phyloP scores from a whole-genome alignment of 257 asterid genomes.

The Solanum sejunctum region DNA sequence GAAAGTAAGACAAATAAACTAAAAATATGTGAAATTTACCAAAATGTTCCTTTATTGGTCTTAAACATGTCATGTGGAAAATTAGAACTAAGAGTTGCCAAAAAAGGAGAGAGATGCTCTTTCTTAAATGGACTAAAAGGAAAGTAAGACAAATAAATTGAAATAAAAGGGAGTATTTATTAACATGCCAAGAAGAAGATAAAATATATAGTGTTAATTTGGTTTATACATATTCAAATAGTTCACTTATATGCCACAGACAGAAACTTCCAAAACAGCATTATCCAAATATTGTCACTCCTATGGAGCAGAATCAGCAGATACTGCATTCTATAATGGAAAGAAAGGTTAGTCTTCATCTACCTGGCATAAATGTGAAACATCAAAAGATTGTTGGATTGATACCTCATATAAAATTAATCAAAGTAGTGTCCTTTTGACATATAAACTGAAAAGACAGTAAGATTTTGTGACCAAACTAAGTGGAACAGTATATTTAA shows the following conservation, averaged over 20 bases:
- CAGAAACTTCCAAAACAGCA: neutral
- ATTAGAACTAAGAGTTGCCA: too few species aligned
- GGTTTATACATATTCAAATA: neutral
- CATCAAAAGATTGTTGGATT: neutral
- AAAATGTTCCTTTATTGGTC: neutral
- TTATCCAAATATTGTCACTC: neutral
- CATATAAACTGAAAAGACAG: neutral
- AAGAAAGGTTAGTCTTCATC: neutral
- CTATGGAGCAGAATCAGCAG: neutral
- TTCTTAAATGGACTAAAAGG: too few species aligned
- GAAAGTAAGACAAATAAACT: neutral
- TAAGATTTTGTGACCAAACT: neutral
- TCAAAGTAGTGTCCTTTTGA: neutral
- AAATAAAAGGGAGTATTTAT: neutral
- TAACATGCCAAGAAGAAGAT: neutral
- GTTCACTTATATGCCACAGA: neutral
- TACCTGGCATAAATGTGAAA: neutral
- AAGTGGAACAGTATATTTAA: constrained; percentile 24
- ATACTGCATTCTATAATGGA: neutral
- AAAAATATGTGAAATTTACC: neutral
- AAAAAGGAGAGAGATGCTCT: too few species aligned
- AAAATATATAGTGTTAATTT: neutral
- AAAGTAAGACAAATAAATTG: neutral
- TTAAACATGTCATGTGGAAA: neutral
- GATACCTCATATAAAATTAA: neutral